Percentiles rank a stretch among this genome's conserved stretches.
Evolutionary conservation across 345 rosid genomes (phyloP).

Genomic region (Erodium maritimum): DNA sequence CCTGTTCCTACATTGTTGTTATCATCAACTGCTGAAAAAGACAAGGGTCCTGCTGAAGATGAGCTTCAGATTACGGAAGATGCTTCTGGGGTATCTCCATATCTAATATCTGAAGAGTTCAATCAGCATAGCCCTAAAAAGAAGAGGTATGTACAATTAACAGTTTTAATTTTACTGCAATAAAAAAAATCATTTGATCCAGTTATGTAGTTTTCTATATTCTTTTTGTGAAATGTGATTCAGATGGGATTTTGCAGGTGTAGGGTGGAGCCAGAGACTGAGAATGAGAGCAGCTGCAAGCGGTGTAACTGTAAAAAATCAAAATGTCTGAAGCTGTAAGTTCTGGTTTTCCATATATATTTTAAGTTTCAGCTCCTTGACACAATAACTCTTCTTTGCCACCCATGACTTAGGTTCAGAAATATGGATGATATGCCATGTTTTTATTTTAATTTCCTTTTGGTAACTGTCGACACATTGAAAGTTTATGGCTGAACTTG

Average conservation of each 20-base stretch:
- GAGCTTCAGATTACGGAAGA: constrained; percentile 32
- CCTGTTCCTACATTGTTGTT: constrained; percentile 22
- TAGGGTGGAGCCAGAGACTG: constrained; percentile 46
- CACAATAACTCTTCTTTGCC: too few species aligned
- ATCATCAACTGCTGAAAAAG: constrained; percentile 28
- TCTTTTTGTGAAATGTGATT: constrained; percentile 1
- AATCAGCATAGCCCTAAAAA: constrained; percentile 65
- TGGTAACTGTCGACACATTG: too few species aligned
- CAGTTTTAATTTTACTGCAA: not conserved
- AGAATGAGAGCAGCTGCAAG: constrained; percentile 52
- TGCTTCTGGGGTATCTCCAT: constrained; percentile 30
- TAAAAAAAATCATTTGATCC: not conserved
- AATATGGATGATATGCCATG: too few species aligned
- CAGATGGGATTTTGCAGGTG: constrained; percentile 31
- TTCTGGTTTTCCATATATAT: constrained; percentile 3
- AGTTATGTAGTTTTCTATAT: not conserved
- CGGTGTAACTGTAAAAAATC: constrained; percentile 95
- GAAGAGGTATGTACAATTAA: constrained; percentile 42
- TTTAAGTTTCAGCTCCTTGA: too few species aligned
- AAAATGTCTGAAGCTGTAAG: constrained; percentile 95
- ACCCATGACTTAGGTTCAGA: too few species aligned
- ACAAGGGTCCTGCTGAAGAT: constrained; percentile 25
- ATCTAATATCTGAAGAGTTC: constrained; percentile 40
- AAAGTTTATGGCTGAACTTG: too few species aligned
- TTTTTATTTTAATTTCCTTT: too few species aligned